phyloP scores from a whole-genome alignment of 2,329 filamentous ascomycete species.

The Colletotrichum cereale region DNA sequence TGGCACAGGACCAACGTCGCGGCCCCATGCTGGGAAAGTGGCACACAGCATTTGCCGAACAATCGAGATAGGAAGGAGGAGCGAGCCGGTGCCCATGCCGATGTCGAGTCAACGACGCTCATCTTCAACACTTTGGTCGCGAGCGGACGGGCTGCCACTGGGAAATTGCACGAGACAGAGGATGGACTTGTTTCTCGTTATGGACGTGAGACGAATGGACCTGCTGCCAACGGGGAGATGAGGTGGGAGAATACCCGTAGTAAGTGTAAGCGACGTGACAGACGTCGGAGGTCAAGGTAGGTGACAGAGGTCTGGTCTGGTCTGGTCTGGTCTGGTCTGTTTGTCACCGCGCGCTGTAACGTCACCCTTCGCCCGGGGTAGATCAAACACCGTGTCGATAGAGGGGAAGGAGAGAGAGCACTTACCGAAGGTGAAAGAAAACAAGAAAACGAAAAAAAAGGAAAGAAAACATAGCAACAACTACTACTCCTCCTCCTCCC shows the following conservation, averaged over 20 bases:
- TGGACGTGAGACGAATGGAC: not conserved
- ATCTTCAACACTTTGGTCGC: not conserved
- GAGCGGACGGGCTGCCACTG: not conserved
- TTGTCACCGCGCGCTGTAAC: slow-evolving; percentile 26
- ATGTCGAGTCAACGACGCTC: not conserved
- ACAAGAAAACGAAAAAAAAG: too few relatives aligned
- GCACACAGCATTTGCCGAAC: not conserved
- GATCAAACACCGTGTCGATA: slow-evolving; percentile 20
- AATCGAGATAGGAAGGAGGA: not conserved
- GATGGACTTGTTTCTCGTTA: not conserved
- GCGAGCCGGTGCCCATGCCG: not conserved
- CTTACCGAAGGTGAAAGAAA: too few relatives aligned
- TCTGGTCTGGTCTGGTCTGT: too few relatives aligned
- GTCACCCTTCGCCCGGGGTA: not conserved
- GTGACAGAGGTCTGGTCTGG: too few relatives aligned
- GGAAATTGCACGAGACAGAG: not conserved
- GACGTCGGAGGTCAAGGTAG: too few relatives aligned
- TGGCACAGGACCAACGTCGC: not conserved
- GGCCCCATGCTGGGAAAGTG: not conserved
- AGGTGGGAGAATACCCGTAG: not conserved
- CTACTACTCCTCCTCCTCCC: not conserved
- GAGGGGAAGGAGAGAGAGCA: not conserved
- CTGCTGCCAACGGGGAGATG: not conserved
- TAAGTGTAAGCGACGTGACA: not conserved
- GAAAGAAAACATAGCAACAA: not conserved